Base-by-base conservation (phyloP, 352 stramenopile species). In the Phytophthora ohioensis region DNA sequence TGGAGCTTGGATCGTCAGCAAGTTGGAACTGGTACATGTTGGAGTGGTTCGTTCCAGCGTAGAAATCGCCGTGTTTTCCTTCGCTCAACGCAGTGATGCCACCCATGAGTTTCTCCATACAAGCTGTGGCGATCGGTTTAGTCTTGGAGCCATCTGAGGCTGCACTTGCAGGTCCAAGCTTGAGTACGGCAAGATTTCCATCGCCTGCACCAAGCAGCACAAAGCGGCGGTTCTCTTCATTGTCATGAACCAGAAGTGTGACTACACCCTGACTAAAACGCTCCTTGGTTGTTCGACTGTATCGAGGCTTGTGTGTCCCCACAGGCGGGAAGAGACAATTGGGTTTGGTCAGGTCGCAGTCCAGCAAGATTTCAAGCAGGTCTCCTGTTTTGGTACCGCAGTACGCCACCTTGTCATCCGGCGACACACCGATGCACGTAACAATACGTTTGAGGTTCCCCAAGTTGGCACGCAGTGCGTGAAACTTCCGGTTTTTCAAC, bases 381-480 rank as follows among this genome's bases (percentile, higher is more conserved):
- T 99, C 97, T 49, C 97, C 97, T 0, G 97, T 99, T 69, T 96
- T 97, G 36, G 96, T 99, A 43, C 97, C 97, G 65, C 85, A 94
- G 70, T 98, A 99, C 0, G 91, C 95, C 61, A 97, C 84, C 12
- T 91, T 87, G 73, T 99, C 97, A 70, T 98, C 94, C 5, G 88
- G 81, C 10, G 90, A 94, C 31, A 99, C 95, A 63, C 81, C 88
- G 15, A 99, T 91, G 67, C 92, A 98, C 59, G 91, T 92, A 55
- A 99, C 93, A 32, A 98, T 92, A 58, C 97, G 87, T 73, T 96
- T 93, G 49, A 99, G 85, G 10, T 90, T 96, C n/a, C 97, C 95
- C 70, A 99, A 81, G 53, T 96, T 97, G 11, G 95, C 91, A 60
- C 98, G 93, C 70, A 99, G 84, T 9, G 94, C 81, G 66, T 99